Conservation (phyloP, 2,329 filamentous ascomycete genomes). For the Penicillium thymicola region DNA sequence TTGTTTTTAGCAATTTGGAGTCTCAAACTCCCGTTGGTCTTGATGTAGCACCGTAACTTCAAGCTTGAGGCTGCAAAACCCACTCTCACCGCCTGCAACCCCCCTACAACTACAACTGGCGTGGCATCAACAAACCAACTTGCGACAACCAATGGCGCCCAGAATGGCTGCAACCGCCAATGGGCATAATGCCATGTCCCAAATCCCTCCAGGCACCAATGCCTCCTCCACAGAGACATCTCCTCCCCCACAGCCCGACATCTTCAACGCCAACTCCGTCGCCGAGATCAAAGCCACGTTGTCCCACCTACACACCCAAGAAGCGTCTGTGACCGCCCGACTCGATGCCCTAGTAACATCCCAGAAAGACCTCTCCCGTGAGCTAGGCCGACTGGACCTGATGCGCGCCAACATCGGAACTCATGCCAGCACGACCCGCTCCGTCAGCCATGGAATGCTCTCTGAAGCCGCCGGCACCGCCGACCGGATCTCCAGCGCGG, state of each 20-base stretch:
- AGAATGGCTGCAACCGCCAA: slow-evolving; percentile 25
- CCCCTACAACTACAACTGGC: slow-evolving; percentile 4
- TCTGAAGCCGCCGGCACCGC: slow-evolving; percentile 81
- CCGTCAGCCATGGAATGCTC: slow-evolving; percentile 88
- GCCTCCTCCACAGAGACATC: background rate
- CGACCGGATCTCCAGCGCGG: slow-evolving; percentile 76
- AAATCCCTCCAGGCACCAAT: slow-evolving; percentile 5
- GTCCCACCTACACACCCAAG: slow-evolving; percentile 69
- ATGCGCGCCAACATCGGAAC: slow-evolving; percentile 83
- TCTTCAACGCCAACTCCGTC: slow-evolving; percentile 70
- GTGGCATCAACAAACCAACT: slow-evolving; percentile 17
- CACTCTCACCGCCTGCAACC: slow-evolving; percentile 15
- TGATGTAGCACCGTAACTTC: background rate
- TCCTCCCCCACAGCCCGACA: slow-evolving; percentile 30
- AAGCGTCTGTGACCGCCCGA: slow-evolving; percentile 68
- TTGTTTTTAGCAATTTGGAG: background rate
- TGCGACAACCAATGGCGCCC: slow-evolving; percentile 2
- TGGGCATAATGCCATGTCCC: slow-evolving; percentile 21
- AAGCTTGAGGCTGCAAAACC: background rate
- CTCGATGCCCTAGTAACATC: slow-evolving; percentile 75
- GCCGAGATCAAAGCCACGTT: slow-evolving; percentile 78
- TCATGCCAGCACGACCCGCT: slow-evolving; percentile 77
- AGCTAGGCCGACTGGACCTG: slow-evolving; percentile 82
- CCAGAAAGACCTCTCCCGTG: slow-evolving; percentile 80
- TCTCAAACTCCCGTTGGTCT: background rate